phyloP scores from a whole-genome alignment of 1,284 basidiomycete species.

The Vanrija sp. region DNA sequence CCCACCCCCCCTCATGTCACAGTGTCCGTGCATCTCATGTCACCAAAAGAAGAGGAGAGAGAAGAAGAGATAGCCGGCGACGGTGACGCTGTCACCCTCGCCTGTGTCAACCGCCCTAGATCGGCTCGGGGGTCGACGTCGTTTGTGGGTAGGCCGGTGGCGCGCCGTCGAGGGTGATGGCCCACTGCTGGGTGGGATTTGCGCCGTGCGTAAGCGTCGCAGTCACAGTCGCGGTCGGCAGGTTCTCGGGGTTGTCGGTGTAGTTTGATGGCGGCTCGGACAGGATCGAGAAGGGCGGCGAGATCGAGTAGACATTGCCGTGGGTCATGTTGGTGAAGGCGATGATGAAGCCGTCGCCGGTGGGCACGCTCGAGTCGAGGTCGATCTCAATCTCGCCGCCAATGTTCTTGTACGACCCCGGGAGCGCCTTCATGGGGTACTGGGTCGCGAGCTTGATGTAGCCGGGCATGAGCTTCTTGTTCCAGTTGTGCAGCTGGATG shows the following conservation, averaged over 20 bases:
- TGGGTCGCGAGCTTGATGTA: conserved; percentile 41
- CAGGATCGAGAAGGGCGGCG: conserved; percentile 42
- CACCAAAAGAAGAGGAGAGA: too few species aligned
- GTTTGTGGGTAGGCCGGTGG: not conserved
- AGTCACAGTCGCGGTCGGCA: conserved; percentile 21
- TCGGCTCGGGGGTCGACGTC: conserved; percentile 1
- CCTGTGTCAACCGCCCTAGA: not conserved
- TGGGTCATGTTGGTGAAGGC: conserved; percentile 44
- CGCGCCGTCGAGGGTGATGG: conserved; percentile 35
- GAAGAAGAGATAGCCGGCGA: too few species aligned
- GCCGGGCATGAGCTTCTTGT: conserved; percentile 43
- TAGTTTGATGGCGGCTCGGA: conserved; percentile 30
- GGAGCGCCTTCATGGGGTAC: conserved; percentile 37
- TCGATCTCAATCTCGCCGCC: conserved; percentile 48
- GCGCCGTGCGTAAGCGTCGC: conserved; percentile 38
- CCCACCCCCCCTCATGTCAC: too few species aligned
- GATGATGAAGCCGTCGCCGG: conserved; percentile 39
- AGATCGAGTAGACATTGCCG: conserved; percentile 42
- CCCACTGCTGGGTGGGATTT: conserved; percentile 47
- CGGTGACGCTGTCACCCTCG: too few species aligned
- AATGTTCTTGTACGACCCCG: conserved; percentile 34
- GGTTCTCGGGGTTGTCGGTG: conserved; percentile 10
- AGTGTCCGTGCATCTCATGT: too few species aligned
- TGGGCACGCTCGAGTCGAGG: conserved; percentile 30
- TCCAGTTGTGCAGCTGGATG: conserved; percentile 46